Base-by-base conservation (phyloP, 495 filamentous ascomycete genomes). In the Aspergillus sclerotioniger region DNA sequence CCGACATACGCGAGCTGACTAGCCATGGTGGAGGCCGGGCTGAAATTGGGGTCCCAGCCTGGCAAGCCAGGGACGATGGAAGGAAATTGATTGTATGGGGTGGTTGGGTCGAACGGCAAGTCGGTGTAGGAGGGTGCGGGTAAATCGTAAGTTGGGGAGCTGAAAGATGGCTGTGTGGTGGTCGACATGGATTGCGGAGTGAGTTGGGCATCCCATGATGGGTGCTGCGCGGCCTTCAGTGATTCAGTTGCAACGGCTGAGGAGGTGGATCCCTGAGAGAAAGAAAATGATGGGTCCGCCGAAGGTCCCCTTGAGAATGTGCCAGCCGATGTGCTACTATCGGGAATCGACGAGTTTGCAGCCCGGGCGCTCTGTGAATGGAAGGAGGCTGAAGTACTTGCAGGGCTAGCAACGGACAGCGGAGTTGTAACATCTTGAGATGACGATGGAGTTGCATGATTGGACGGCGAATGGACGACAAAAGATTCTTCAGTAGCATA, bases 401-500 rank as follows among this genome's bases (percentile, higher is more conserved):
- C 77, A 47, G 76, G 77, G 44, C 77, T 80, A 7, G 75, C 71
- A 60, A 84, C 79, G 2, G 77, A 72, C 6, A 80, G 80, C 5
- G 83, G 82, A 0, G 82, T 74, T 44, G 62, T 69, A 32, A 74
- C 53, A n/a, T 71, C 76, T 45, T 73, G 70, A 13, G 71, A 71
- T 16, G 78, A 78, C 5, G 71, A 63, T 6, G 78, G 76, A n/a
- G 76, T 79, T 19, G 75, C 68, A 63, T 71, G 75, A 25, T 68
- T 79, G 37, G 82, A 80, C 32, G 86, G 84, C 0, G 87, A 89
- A 21, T 80, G 83, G 10, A 87, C 82, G 16, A 85, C 80, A 49
- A 85, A 86, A 3, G 85, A 85, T 37, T 86, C 78, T 41, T 86
- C 83, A 35, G 84, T 86, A 53, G 87, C 82, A 70, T 93, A 98